A percentile compares a stretch with the other conserved stretches of the same genome.
Evolutionary conservation across 176 grass and related monocot species (phyloP).

Genomic region (Thinopyrum elongatum): DNA sequence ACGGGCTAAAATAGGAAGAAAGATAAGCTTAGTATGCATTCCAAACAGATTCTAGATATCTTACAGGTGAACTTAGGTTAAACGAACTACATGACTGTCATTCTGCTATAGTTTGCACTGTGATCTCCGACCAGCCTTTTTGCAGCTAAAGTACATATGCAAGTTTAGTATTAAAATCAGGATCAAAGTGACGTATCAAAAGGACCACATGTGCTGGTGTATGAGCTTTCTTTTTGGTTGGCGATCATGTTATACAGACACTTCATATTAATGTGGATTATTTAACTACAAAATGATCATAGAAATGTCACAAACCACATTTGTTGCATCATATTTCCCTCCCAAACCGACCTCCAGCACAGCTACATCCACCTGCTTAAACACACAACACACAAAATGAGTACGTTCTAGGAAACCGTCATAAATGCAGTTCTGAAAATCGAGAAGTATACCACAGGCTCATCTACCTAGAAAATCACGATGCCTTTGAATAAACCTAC

Average conservation of each 20-base stretch:
- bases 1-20: background rate
- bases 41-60: slow-evolving; percentile 4
- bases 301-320: slow-evolving; percentile 67
- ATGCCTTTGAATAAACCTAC: slow-evolving; percentile 20
- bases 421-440: background rate
- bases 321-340: slow-evolving; percentile 93
- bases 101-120: slow-evolving; percentile 1
- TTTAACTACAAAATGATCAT: slow-evolving; percentile 5
- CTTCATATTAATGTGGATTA: background rate
- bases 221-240: slow-evolving; percentile 22
- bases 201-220: background rate
- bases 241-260: background rate
- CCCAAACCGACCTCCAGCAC: slow-evolving; percentile 98
- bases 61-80: background rate
- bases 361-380: slow-evolving; percentile 82
- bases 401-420: background rate
- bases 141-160: background rate
- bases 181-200: background rate
- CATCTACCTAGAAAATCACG: background rate
- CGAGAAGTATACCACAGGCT: background rate
- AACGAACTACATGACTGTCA: background rate
- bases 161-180: slow-evolving; percentile 19
- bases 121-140: background rate
- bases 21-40: background rate
- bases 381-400: background rate